Percentiles rank a stretch among this genome's conserved stretches.
These are phyloP conservation scores for Fusarium sulawesiense DNA, from an alignment of 2,329 filamentous ascomycete species.

Conservation along the genomic window DNA sequence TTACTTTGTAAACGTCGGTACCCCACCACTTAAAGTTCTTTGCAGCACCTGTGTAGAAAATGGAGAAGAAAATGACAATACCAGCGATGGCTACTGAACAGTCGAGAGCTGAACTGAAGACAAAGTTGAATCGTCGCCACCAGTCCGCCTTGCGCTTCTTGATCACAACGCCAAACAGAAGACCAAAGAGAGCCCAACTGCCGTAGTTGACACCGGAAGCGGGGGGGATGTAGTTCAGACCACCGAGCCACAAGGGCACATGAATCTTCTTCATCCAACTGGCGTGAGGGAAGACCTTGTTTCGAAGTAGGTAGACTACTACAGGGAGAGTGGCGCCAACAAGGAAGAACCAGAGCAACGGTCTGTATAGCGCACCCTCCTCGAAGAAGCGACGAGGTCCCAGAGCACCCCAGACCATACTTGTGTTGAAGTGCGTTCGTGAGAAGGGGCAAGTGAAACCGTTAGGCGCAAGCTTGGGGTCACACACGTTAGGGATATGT, in stretches of 20 bases:
- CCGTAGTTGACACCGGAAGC: conserved; percentile 51
- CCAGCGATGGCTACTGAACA: conserved; percentile 48
- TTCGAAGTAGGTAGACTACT: conserved; percentile 54
- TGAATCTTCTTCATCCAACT: conserved; percentile 47
- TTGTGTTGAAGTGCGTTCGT: conserved; percentile 61
- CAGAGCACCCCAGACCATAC: conserved; percentile 67
- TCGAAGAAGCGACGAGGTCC: conserved; percentile 67
- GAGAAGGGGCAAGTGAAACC: conserved; percentile 58
- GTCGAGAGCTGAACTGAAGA: conserved; percentile 49
- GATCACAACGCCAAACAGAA: conserved; percentile 45
- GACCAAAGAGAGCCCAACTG: conserved; percentile 48
- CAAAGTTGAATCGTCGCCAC: conserved; percentile 50
- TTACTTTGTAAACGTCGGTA: conserved; percentile 39
- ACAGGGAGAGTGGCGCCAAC: conserved; percentile 62
- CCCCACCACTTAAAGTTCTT: conserved; percentile 49
- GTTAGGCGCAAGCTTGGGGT: conserved; percentile 52
- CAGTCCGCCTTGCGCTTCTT: conserved; percentile 44
- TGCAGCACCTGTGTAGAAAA: conserved; percentile 48
- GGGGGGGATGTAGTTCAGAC: conserved; percentile 50
- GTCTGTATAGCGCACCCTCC: conserved; percentile 60
- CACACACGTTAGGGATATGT: conserved; percentile 64
- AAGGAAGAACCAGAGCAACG: conserved; percentile 65
- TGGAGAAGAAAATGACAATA: conserved; percentile 51
- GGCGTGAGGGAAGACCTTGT: conserved; percentile 36
- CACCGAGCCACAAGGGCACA: conserved; percentile 48